Evolutionary conservation across 371 early-diverging fungal genomes (phyloP), one percentile per base, ranked within the genome.

Genomic region (Rhizopus microsporus): DNA sequence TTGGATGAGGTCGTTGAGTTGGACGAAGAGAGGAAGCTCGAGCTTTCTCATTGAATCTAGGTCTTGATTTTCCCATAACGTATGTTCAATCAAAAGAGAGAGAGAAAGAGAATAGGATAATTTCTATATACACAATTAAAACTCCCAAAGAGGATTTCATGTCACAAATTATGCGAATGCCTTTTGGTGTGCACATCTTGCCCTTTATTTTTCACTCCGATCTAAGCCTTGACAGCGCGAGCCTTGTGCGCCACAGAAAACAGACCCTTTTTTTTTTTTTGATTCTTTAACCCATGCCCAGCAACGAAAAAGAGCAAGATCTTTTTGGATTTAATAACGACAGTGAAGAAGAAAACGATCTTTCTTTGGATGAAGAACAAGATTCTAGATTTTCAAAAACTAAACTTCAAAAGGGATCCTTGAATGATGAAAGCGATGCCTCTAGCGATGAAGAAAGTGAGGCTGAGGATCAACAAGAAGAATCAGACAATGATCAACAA

Each of bases 21-120:
- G 77, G 60, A 33, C 62, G 73, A 10, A 62, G 55, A 32, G 82
- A 82, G 7, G 79, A 71, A 12, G 81, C 75, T 54, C 83, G 68
- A 15, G 81, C 85, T 59, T 81, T 80, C 55, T 82, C 82, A 56
- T 84, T 84, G 48, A 76, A 82, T 54, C 85, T 70, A 53, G 81
- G 77, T 68, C 85, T 69, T 53, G 80, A 74, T 74, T 77, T 81
- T 44, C 85, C 85, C 85, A 84, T 84, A 54, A 8, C 16, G 17
- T 34, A 31, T 34, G 10, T 16, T 16, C 15, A 33, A n/a, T 37
- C 16, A 43, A 54, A 43, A 54, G 42, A 54, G 42, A 54, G 32
- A 54, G 31, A 15, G 13, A 23, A 8, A 42, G 9, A 32, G n/a
- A 40, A 15, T 54, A 30, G 6, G 39, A 39, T 8, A 9, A 35